These are phyloP conservation scores for Brasenia schreberi DNA, from an alignment of 164 flowering plant species.

Conservation along the genomic window DNA sequence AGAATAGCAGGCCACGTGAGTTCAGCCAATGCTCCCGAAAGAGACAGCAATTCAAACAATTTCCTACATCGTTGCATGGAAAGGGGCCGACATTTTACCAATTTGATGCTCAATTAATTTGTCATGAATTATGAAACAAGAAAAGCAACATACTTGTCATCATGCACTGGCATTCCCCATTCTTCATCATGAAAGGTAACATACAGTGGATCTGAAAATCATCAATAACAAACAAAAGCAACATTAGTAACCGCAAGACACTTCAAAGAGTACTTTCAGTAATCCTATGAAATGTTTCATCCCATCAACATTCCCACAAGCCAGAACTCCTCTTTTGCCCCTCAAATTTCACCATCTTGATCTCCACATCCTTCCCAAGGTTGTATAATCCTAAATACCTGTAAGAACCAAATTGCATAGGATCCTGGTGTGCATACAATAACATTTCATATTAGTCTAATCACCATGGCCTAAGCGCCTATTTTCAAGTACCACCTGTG, in stretches of 20 bases:
- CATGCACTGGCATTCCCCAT: slow-evolving; percentile 83
- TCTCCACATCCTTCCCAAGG: too few relatives aligned
- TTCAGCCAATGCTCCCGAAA: slow-evolving; percentile 66
- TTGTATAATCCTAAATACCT: too few relatives aligned
- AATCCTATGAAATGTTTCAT: too few relatives aligned
- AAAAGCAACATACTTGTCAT: slow-evolving; percentile 43
- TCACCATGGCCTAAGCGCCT: too few relatives aligned
- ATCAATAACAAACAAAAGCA: neutral
- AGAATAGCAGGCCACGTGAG: slow-evolving; percentile 63
- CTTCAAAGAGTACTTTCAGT: too few relatives aligned
- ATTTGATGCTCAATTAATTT: neutral
- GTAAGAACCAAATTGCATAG: too few relatives aligned
- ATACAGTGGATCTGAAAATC: slow-evolving; percentile 37
- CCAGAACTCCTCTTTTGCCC: too few relatives aligned
- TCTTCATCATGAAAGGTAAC: slow-evolving; percentile 75
- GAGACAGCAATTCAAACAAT: slow-evolving; percentile 49
- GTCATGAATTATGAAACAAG: neutral
- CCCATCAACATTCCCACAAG: too few relatives aligned
- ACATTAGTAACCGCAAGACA: neutral
- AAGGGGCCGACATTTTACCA: neutral
- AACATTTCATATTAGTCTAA: too few relatives aligned
- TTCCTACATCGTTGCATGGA: slow-evolving; percentile 23
- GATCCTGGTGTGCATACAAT: too few relatives aligned
- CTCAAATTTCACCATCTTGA: too few relatives aligned
- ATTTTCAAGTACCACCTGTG: too few relatives aligned